phyloP scores from a whole-genome alignment of 73 alveolate species.

The Tetrahymena elliotti region DNA sequence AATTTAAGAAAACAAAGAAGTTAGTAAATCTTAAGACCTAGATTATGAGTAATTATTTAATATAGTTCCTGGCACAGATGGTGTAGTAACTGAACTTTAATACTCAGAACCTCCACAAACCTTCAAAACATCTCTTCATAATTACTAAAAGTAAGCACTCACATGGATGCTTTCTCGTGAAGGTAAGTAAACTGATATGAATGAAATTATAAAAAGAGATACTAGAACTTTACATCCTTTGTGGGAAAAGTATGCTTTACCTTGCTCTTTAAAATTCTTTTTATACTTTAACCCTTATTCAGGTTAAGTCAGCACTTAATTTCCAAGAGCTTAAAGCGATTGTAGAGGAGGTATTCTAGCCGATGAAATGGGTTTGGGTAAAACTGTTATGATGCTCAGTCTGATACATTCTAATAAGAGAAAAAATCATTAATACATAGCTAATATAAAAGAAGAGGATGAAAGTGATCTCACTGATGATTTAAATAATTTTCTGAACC shows the following conservation, averaged over 20 bases:
- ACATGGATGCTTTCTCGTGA: conserved; percentile 51
- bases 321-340: conserved; percentile 22
- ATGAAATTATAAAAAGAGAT: neutral
- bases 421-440: neutral
- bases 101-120: conserved; percentile 22
- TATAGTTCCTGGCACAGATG: conserved; percentile 1
- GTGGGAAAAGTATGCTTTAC: conserved; percentile 40
- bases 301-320: conserved; percentile 29
- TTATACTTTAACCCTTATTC: conserved; percentile 42
- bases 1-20: neutral
- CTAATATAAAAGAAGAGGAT: neutral
- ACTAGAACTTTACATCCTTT: conserved; percentile 31
- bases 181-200: conserved; percentile 14
- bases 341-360: conserved; percentile 68
- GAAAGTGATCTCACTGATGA: conserved; percentile 1
- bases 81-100: neutral
- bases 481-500: neutral
- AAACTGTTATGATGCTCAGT: conserved; percentile 57
- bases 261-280: conserved; percentile 9
- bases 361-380: conserved; percentile 77
- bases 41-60: conserved; percentile 8
- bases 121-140: conserved; percentile 11
- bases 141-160: conserved; percentile 45
- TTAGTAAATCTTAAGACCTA: neutral
- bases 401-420: conserved; percentile 28